Base-by-base conservation (phyloP, 257 asterid species). In the Lycium barbarum region DNA sequence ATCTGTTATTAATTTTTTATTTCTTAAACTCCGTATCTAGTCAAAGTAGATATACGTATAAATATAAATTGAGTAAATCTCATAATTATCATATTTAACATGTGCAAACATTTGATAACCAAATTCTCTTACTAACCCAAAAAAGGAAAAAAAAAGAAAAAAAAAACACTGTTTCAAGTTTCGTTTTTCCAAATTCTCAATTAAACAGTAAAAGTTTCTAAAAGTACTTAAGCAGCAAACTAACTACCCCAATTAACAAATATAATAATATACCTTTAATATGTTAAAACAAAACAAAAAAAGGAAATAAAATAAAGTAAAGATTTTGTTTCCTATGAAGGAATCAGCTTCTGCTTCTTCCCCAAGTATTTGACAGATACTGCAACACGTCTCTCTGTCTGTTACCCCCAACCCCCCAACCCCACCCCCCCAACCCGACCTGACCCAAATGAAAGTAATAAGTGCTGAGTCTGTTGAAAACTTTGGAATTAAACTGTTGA, bases 291-390 rank as follows among this genome's bases (percentile, higher is more conserved):
- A 26, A 26, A 26, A 26, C 33, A 26, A 26, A 26, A 26, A 58
- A 2, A 5, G 5, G 33, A 13, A 73, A 73, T 18, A 72, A 43
- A 73, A 47, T 15, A 47, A 72, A 20, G 80, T 72, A 45, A 14
- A 49, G 45, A 49, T 55, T 49, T 59, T 26, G 33, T 74, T 49
- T 47, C 61, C 81, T 20, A 13, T 10, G 40, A 74, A 74, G 62
- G 81, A 74, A 74, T 49, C 45, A 22, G 61, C n/a, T 74, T 6
- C 61, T 74, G 81, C 81, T 74, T 49, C 81, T 74, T 74, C 81
- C 45, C 22, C 81, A 49, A 49, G 62, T 51, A 20, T 74, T 49
- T 5, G 62, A 74, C 81, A 74, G 20, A 74, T 20, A 47, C 45
- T 74, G 62, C 11, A 49, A 49, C 81, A 68, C 76, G 58, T 49